These are phyloP conservation scores for Scheffersomyces coipomensis DNA, from an alignment of 805 yeast genomes.

Conservation along the genomic window DNA sequence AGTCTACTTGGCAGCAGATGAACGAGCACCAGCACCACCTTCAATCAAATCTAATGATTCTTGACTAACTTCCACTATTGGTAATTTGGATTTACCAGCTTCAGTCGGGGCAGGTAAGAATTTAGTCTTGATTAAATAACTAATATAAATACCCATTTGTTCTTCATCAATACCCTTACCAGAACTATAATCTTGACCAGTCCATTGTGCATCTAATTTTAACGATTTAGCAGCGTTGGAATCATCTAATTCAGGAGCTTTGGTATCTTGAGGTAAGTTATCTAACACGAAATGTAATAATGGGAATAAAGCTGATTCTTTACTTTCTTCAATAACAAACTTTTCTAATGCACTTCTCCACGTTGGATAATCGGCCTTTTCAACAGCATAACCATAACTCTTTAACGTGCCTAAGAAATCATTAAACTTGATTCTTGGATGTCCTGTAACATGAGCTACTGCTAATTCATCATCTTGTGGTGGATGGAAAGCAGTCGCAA, in stretches of 20 bases:
- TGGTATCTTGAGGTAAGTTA: constrained; percentile 84
- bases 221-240: constrained; percentile 73
- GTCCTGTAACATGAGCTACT: constrained; percentile 96
- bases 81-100: constrained; percentile 44
- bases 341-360: constrained; percentile 81
- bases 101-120: constrained; percentile 66
- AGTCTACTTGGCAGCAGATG: constrained; percentile 53
- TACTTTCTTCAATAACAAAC: constrained; percentile 69
- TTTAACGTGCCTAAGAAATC: constrained; percentile 67
- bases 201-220: constrained; percentile 55
- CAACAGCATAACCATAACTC: constrained; percentile 70
- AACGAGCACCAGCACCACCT: constrained; percentile 75
- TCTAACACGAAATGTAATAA: constrained; percentile 91
- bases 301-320: constrained; percentile 89
- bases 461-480: constrained; percentile 51
- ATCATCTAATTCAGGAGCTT: constrained; percentile 95
- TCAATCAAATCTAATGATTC: constrained; percentile 56
- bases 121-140: constrained; percentile 78
- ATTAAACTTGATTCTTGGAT: constrained; percentile 83
- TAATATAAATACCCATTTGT: constrained; percentile 72
- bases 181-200: constrained; percentile 62
- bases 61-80: constrained; percentile 52
- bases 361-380: constrained; percentile 60
- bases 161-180: constrained; percentile 75
- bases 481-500: constrained; percentile 79